Conservation (phyloP, 129 eudicot species). For the Artemisia argyi region DNA sequence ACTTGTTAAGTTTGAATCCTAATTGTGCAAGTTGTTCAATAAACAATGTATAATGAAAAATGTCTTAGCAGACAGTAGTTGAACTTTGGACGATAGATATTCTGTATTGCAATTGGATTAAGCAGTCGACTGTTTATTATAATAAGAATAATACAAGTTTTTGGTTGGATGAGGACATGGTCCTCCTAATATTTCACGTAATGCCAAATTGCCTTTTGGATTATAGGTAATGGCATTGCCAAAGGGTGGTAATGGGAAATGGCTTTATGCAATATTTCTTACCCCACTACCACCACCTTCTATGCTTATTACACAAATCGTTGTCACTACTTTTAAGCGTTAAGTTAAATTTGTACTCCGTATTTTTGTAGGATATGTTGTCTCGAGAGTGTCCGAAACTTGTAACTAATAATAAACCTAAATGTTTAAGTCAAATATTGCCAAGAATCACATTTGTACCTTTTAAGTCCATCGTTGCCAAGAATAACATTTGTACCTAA, state of each 20-base stretch:
- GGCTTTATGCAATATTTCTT: too few relatives aligned
- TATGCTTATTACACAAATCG: too few relatives aligned
- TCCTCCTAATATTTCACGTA: not conserved
- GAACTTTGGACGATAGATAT: not conserved
- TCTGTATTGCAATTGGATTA: not conserved
- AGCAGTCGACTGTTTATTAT: not conserved
- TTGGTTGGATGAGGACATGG: not conserved
- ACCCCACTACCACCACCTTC: too few relatives aligned
- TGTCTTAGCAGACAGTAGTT: not conserved
- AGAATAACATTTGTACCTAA: too few relatives aligned
- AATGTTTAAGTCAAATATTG: too few relatives aligned
- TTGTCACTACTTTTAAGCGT: too few relatives aligned
- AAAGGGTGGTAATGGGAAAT: not conserved
- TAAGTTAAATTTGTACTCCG: too few relatives aligned
- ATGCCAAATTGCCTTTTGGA: conserved; percentile 6
- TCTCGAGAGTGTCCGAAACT: too few relatives aligned
- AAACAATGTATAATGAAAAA: not conserved
- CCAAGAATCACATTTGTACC: too few relatives aligned
- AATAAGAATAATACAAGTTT: not conserved
- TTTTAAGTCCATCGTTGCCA: too few relatives aligned
- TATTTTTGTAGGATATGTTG: too few relatives aligned
- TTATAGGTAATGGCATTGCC: not conserved
- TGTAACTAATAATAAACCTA: too few relatives aligned
- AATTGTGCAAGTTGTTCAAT: not conserved
- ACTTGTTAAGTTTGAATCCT: not conserved